Evolutionary conservation across 768 basidiomycete genomes (phyloP).

Genomic region (Rhizopogon salebrosus): DNA sequence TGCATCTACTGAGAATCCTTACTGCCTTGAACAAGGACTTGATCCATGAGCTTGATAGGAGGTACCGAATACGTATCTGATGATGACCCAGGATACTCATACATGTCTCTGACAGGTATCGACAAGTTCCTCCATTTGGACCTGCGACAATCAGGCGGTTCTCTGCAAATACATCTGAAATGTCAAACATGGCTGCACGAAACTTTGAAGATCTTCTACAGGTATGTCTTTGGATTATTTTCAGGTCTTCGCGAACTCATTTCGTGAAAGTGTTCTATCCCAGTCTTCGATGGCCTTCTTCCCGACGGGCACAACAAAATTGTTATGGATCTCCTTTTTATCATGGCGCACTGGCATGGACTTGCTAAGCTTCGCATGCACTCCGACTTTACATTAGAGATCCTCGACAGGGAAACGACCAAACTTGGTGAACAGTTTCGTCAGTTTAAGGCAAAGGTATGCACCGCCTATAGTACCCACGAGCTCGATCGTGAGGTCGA

Average conservation of each 20-base stretch:
- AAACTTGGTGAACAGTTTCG: conserved; percentile 16
- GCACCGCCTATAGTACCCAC: conserved; percentile 13
- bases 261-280: conserved; percentile 23
- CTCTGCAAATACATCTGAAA: conserved; percentile 22
- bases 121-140: conserved; percentile 27
- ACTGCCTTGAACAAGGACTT: conserved; percentile 1
- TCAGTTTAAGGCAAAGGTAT: conserved; percentile 15
- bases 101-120: conserved; percentile 18
- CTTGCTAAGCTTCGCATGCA: conserved; percentile 26
- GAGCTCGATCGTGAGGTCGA: conserved; percentile 9
- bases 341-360: conserved; percentile 23
- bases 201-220: conserved; percentile 35
- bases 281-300: conserved; percentile 25
- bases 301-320: conserved; percentile 6
- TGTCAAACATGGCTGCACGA: conserved; percentile 31
- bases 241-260: background rate
- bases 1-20: conserved; percentile 31
- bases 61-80: conserved; percentile 8
- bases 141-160: conserved; percentile 25
- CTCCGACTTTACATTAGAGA: conserved; percentile 15
- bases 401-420: conserved; percentile 9
- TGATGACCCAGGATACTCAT: background rate
- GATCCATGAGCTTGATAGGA: conserved; percentile 13
- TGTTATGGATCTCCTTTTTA: conserved; percentile 16
- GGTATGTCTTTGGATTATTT: background rate